phyloP scores from a whole-genome alignment of 129 eudicot species.

The Artemisia annua region DNA sequence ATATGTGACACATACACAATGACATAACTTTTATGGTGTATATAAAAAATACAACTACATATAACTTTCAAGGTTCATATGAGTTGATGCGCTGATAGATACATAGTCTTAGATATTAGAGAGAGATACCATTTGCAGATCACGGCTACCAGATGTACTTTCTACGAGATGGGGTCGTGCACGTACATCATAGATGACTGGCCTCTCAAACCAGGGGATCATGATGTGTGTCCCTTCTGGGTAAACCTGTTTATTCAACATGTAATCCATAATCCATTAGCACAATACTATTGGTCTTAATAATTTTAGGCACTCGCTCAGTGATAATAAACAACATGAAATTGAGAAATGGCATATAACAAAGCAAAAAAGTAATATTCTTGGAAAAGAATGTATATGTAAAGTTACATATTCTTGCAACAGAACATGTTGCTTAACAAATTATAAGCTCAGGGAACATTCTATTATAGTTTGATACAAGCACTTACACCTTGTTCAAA shows the following conservation, averaged over 20 bases:
- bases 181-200: constrained; percentile 47
- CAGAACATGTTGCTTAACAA: constrained; percentile 1
- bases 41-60: too few relatives aligned
- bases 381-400: background rate
- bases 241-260: constrained; percentile 33
- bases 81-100: background rate
- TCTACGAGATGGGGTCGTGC: constrained; percentile 50
- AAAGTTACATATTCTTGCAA: background rate
- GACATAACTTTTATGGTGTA: too few relatives aligned
- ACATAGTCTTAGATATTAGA: background rate
- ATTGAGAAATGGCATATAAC: background rate
- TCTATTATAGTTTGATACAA: background rate
- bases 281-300: background rate
- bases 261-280: constrained; percentile 8
- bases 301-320: background rate
- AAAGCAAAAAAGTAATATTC: background rate
- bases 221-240: constrained; percentile 51
- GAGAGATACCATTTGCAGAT: constrained; percentile 45
- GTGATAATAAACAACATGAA: background rate
- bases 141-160: constrained; percentile 52
- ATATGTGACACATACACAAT: too few relatives aligned
- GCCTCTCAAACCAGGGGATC: constrained; percentile 54
- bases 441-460: background rate
- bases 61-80: background rate
- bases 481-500: constrained; percentile 7